phyloP scores from a whole-genome alignment of 2,329 filamentous ascomycete genomes.

The Alternaria brassicicola region DNA sequence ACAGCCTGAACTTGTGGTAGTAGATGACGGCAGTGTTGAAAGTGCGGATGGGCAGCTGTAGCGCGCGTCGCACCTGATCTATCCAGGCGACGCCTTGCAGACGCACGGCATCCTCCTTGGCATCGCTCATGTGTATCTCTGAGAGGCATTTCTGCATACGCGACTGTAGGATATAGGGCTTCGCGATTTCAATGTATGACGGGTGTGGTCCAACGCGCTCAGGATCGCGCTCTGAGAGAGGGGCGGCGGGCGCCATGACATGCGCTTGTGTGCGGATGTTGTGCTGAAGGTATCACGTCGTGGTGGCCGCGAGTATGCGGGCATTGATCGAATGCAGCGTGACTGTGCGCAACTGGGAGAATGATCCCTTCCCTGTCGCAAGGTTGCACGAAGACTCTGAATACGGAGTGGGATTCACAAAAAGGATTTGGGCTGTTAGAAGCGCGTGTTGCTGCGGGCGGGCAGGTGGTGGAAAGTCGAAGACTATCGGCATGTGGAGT shows the following conservation, averaged over 20 bases:
- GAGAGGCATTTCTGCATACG: slow-evolving; percentile 75
- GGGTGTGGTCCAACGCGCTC: slow-evolving; percentile 60
- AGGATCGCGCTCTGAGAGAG: slow-evolving; percentile 29
- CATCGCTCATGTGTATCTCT: slow-evolving; percentile 72
- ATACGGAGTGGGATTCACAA: not conserved
- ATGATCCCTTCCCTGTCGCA: not conserved
- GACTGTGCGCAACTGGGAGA: not conserved
- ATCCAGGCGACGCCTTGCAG: slow-evolving; percentile 89
- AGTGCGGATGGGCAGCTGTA: slow-evolving; percentile 86
- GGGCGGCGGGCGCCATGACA: slow-evolving; percentile 42
- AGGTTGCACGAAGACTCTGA: not conserved
- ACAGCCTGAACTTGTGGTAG: slow-evolving; percentile 90
- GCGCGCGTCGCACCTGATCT: slow-evolving; percentile 76
- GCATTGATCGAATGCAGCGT: not conserved
- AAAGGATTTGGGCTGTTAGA: not conserved
- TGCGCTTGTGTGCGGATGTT: not conserved
- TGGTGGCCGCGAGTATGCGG: not conserved
- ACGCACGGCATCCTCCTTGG: slow-evolving; percentile 79
- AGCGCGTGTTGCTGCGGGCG: not conserved
- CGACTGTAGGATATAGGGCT: slow-evolving; percentile 83
- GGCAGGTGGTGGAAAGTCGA: not conserved
- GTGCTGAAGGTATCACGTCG: not conserved
- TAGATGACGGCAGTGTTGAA: slow-evolving; percentile 91
- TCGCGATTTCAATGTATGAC: slow-evolving; percentile 67
- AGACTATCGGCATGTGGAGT: slow-evolving; percentile 14